Evolutionary conservation across 176 grass and related monocot species (phyloP), one percentile per base, ranked within the genome.

Genomic region (Cenchrus americanus): DNA sequence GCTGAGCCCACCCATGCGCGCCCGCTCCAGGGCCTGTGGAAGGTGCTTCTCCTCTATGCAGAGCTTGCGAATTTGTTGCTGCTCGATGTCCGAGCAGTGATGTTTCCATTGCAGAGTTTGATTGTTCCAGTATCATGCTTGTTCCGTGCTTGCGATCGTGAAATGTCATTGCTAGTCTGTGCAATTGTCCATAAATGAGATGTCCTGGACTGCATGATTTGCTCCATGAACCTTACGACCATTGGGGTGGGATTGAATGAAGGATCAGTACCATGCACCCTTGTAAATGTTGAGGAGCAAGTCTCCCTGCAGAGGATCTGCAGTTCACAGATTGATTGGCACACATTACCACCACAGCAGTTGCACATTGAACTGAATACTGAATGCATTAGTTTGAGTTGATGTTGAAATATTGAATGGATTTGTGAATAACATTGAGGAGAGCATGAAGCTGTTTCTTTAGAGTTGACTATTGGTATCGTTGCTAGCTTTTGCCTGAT

Each of bases 1-100:
- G 67, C 63, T 0, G 80, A 89, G 78, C 86, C 92, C 0, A 94
- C 92, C 1, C 30, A 66, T 63, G 80, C 60, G 3, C 77, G 89
- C 13, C 92, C 83, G 14, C 67, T 94, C 21, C 92, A 94, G 60
- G 92, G 92, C n/a, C 55, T 91, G 71, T 91, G 92, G 92, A 91
- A 94, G 92, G 92, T 94, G 86, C 80, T 78, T 81, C 80, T 59
- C 75, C 69, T 76, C 80, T 44, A 8, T 80, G 61, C 61, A 68
- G 14, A 46, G 70, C 43, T 89, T 61, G 46, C 68, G 53, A 22
- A 15, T 75, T 68, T 54, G 61, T 41, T 74, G 58, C 42, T 60
- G 47, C 65, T 54, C 44, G 57, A 43, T 30, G 19, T 67, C 10
- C 7, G 14, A 40, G 48, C 41, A 19, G 19, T 24, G 7, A 8